Evolutionary conservation across 2,329 filamentous ascomycete species (phyloP).

Genomic region (Diaporthe eres): DNA sequence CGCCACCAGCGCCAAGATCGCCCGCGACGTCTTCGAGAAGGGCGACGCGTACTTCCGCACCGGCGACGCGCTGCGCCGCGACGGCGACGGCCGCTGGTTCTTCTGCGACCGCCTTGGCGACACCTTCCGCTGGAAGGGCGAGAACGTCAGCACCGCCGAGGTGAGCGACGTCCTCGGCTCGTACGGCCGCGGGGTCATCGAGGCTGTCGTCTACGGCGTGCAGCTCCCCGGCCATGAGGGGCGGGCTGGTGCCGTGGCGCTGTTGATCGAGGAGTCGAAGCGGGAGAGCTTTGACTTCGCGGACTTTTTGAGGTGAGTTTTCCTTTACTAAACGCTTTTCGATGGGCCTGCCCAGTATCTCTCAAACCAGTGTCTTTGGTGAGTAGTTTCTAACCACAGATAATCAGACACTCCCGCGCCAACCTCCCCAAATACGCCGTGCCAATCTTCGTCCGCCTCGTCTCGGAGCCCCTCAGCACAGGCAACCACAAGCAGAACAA

Average conservation of each 20-base stretch:
- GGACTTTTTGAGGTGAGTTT: constrained; percentile 66
- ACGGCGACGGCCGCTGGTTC: constrained; percentile 75
- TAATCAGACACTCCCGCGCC: constrained; percentile 63
- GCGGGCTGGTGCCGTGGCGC: constrained; percentile 74
- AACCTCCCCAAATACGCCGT: constrained; percentile 81
- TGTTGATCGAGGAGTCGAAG: constrained; percentile 67
- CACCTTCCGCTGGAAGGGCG: constrained; percentile 82
- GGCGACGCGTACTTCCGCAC: constrained; percentile 79
- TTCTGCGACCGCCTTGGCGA: constrained; percentile 80
- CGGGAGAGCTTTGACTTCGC: constrained; percentile 69
- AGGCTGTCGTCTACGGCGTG: constrained; percentile 81
- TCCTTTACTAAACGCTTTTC: no score
- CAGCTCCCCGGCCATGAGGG: constrained; percentile 76
- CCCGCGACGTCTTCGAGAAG: constrained; percentile 74
- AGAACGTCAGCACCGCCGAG: constrained; percentile 77
- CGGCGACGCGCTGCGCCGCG: constrained; percentile 75
- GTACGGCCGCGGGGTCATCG: constrained; percentile 67
- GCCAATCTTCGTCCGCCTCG: constrained; percentile 78
- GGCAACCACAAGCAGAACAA: constrained; percentile 90
- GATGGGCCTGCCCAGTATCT: not conserved
- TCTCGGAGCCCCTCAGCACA: constrained; percentile 70
- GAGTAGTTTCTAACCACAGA: not conserved
- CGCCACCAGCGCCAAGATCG: constrained; percentile 77
- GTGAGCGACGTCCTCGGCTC: constrained; percentile 74
- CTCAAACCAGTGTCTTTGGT: not conserved